Evolutionary conservation across 2,329 filamentous ascomycete genomes (phyloP).

Genomic region (Hypoxylon sp.): DNA sequence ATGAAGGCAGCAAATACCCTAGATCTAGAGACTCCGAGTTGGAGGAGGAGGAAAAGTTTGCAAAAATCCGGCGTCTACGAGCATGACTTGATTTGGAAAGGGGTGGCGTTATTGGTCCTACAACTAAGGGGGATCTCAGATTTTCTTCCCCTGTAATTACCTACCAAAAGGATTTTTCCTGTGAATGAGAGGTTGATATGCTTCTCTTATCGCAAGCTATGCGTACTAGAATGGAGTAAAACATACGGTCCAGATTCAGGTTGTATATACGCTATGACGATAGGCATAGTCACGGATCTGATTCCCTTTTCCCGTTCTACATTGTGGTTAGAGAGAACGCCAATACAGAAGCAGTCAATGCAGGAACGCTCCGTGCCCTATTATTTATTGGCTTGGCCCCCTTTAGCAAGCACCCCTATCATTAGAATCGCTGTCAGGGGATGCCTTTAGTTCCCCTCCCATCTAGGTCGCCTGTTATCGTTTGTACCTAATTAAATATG

Average conservation of each 20-base stretch:
- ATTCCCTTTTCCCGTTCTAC: neutral
- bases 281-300: neutral
- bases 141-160: conserved; percentile 24
- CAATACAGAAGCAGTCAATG: neutral
- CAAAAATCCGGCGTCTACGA: conserved; percentile 40
- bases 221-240: neutral
- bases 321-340: neutral
- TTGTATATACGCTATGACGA: neutral
- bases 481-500: neutral
- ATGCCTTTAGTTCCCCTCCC: neutral
- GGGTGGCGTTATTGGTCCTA: conserved; percentile 39
- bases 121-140: conserved; percentile 9
- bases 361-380: neutral
- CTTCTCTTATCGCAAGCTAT: neutral
- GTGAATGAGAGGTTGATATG: conserved; percentile 10
- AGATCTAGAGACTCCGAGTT: neutral
- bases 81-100: conserved; percentile 41
- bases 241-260: too few relatives aligned
- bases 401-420: neutral
- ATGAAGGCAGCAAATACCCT: conserved; percentile 55
- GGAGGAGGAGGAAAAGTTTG: conserved; percentile 14
- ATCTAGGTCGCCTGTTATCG: neutral
- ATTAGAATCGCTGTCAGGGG: neutral
- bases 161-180: conserved; percentile 12
- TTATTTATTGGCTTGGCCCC: neutral